A percentile compares a stretch with the other conserved stretches of the same genome.
Conservation (phyloP, 768 basidiomycete species). For the Coprinellus micaceus region DNA sequence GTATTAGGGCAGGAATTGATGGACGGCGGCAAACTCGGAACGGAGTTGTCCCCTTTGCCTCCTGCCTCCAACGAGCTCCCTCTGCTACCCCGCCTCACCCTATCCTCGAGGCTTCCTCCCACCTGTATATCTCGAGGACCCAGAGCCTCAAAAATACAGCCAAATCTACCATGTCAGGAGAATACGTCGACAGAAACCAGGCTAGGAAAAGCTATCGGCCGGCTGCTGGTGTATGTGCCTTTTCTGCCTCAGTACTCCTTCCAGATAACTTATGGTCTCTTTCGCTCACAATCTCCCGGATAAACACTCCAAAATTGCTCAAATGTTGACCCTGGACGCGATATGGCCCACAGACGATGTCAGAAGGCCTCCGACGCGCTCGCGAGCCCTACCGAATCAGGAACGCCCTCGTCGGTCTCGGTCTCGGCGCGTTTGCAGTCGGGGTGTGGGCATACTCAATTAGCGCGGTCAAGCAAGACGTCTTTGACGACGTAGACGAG, state of each 20-base stretch:
- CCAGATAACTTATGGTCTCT: not conserved
- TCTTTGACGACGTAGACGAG: conserved; percentile 83
- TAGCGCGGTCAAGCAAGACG: conserved; percentile 89
- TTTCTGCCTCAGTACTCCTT: not conserved
- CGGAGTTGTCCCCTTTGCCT: not conserved
- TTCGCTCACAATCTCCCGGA: not conserved
- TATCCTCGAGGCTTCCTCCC: conserved; percentile 3
- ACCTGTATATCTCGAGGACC: too few species aligned
- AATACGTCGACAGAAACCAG: conserved; percentile 43
- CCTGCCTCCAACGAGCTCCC: not conserved
- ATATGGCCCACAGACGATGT: conserved; percentile 59
- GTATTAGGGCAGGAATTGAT: not conserved
- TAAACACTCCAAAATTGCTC: not conserved
- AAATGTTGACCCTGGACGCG: too few species aligned
- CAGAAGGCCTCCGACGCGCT: conserved; percentile 82
- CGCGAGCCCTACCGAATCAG: conserved; percentile 76
- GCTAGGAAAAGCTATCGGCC: conserved; percentile 51
- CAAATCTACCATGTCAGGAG: not conserved
- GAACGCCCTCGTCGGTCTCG: conserved; percentile 76
- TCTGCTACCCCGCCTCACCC: conserved; percentile 8
- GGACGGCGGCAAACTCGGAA: too few species aligned
- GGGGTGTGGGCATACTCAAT: conserved; percentile 93
- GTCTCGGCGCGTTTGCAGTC: conserved; percentile 68
- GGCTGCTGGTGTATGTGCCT: conserved; percentile 40
- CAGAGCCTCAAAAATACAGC: too few species aligned